Conservation (phyloP, 2,329 filamentous ascomycete species). For the Pyricularia pennisetigena region DNA sequence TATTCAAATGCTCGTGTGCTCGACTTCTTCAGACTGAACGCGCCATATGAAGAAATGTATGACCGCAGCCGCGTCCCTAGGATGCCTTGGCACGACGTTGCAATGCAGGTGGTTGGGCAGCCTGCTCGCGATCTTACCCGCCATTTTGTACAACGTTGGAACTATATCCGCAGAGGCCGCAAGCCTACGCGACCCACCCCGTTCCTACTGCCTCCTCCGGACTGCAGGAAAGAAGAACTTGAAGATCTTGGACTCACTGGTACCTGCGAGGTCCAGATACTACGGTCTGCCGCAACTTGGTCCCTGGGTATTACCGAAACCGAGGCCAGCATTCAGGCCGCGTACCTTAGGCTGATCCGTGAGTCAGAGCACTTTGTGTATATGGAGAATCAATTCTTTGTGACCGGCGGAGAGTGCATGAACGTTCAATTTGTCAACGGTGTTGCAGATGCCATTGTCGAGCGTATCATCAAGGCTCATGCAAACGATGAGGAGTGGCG, state of each 20-base stretch:
- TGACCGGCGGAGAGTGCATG: slow-evolving; percentile 84
- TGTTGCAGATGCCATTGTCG: slow-evolving; percentile 89
- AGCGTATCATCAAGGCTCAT: slow-evolving; percentile 78
- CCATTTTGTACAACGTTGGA: slow-evolving; percentile 97
- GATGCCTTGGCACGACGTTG: slow-evolving; percentile 98
- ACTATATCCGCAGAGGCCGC: slow-evolving; percentile 85
- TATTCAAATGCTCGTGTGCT: slow-evolving; percentile 95
- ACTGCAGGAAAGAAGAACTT: slow-evolving; percentile 78
- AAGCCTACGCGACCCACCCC: slow-evolving; percentile 91
- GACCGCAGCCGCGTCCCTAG: slow-evolving; percentile 78
- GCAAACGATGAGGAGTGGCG: slow-evolving; percentile 84
- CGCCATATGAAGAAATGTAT: slow-evolving; percentile 98
- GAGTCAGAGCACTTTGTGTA: slow-evolving; percentile 96
- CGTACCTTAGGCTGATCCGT: slow-evolving; percentile 89
- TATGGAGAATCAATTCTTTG: slow-evolving; percentile 98
- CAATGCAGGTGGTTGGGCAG: slow-evolving; percentile 96
- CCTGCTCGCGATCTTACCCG: slow-evolving; percentile 88
- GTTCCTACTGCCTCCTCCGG: slow-evolving; percentile 85
- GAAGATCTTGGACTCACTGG: slow-evolving; percentile 82
- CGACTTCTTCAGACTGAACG: slow-evolving; percentile 87
- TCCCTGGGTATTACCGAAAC: slow-evolving; percentile 80
- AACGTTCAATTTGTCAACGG: slow-evolving; percentile 82
- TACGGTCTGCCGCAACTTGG: slow-evolving; percentile 85
- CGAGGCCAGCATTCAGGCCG: slow-evolving; percentile 92
- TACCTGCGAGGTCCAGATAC: slow-evolving; percentile 92